phyloP scores from a whole-genome alignment of 2,329 filamentous ascomycete genomes.

The Lachnellula suecica region DNA sequence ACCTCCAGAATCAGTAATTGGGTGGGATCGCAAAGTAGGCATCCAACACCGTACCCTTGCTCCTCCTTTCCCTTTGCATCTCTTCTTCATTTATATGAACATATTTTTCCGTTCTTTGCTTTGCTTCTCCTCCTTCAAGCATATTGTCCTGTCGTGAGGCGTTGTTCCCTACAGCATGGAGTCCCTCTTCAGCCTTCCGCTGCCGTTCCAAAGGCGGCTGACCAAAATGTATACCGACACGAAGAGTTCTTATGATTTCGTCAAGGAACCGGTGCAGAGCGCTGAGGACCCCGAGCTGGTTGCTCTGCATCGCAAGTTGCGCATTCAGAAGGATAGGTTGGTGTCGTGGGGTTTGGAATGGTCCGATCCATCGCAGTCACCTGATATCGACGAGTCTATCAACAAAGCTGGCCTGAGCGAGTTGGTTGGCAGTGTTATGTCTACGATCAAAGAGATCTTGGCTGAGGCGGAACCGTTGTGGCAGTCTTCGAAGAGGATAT shows the following conservation, averaged over 20 bases:
- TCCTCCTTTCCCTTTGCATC: background rate
- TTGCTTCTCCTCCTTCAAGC: slow-evolving; percentile 3
- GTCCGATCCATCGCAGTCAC: slow-evolving; percentile 68
- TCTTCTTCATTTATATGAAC: background rate
- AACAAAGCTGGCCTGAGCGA: slow-evolving; percentile 75
- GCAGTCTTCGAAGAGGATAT: slow-evolving; percentile 53
- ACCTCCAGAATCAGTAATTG: background rate
- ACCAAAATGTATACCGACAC: slow-evolving; percentile 79
- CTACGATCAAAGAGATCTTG: slow-evolving; percentile 76
- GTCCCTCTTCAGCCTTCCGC: slow-evolving; percentile 27
- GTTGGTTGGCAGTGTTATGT: slow-evolving; percentile 75
- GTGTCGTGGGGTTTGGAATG: slow-evolving; percentile 80
- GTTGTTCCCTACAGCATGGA: slow-evolving; percentile 23
- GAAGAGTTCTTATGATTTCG: slow-evolving; percentile 74
- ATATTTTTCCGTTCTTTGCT: background rate
- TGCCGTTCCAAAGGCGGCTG: slow-evolving; percentile 58
- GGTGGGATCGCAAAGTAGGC: slow-evolving; percentile 9
- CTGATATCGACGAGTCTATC: slow-evolving; percentile 69
- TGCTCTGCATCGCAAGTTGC: slow-evolving; percentile 70
- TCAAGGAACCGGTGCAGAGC: slow-evolving; percentile 63
- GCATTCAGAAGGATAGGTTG: slow-evolving; percentile 71
- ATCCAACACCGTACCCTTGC: slow-evolving; percentile 3
- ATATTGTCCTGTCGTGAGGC: background rate
- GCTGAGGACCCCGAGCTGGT: slow-evolving; percentile 68
- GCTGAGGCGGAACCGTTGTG: slow-evolving; percentile 75